Conservation (phyloP, 108 stramenopile species). For the Cyclotella sp. region DNA sequence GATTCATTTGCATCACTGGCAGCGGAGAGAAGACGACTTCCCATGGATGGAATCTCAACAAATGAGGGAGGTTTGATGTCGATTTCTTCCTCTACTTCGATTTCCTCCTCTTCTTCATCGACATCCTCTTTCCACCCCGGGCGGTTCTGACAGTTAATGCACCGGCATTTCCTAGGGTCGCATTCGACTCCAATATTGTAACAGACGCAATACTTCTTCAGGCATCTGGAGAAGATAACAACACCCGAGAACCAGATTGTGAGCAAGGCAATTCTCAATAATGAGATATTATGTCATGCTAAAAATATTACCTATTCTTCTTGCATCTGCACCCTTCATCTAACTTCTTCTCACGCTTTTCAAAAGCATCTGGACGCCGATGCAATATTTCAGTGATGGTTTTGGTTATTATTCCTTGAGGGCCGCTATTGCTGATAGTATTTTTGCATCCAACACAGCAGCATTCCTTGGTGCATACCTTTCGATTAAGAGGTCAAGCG, state of each 20-base stretch:
- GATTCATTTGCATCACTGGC: background rate
- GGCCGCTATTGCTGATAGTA: constrained; percentile 32
- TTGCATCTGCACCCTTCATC: constrained; percentile 67
- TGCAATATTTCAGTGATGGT: constrained; percentile 57
- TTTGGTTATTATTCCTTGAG: constrained; percentile 50
- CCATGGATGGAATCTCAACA: constrained; percentile 1
- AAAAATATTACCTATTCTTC: constrained; percentile 59
- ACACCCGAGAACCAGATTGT: background rate
- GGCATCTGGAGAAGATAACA: constrained; percentile 45
- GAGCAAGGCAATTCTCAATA: background rate
- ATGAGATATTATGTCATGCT: background rate
- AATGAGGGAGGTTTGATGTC: background rate
- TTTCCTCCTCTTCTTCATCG: constrained; percentile 11
- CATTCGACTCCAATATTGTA: constrained; percentile 49
- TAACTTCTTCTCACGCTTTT: constrained; percentile 41
- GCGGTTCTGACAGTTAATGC: constrained; percentile 49
- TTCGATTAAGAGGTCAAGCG: background rate
- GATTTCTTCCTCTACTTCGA: background rate
- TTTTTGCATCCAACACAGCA: constrained; percentile 66
- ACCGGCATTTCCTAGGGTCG: constrained; percentile 42
- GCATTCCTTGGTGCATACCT: constrained; percentile 57
- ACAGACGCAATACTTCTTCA: constrained; percentile 78
- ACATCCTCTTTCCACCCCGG: background rate
- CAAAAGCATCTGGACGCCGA: constrained; percentile 67
- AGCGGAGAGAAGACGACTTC: background rate